phyloP scores from a whole-genome alignment of 139 green algal genomes.

The Chlamydomonas incerta region DNA sequence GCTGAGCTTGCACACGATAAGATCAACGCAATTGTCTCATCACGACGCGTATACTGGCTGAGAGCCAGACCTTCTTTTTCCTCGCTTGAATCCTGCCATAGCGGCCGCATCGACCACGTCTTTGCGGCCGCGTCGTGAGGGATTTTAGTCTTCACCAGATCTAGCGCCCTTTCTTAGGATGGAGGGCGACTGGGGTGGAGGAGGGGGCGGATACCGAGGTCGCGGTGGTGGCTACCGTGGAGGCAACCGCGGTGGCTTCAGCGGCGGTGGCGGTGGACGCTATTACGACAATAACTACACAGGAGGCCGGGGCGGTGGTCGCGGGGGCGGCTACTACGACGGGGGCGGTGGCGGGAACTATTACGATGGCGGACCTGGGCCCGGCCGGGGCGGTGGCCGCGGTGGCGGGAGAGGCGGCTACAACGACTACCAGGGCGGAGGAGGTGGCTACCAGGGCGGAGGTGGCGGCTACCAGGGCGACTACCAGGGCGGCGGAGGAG shows the following conservation, averaged over 20 bases:
- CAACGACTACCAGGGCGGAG: slow-evolving; percentile 32
- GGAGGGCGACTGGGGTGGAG: not conserved
- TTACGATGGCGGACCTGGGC: not conserved
- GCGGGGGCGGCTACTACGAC: slow-evolving; percentile 13
- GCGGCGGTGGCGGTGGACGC: slow-evolving; percentile 20
- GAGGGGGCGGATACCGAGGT: slow-evolving; percentile 4
- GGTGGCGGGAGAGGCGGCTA: not conserved
- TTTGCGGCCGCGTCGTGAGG: slow-evolving; percentile 29
- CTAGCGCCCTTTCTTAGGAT: not conserved
- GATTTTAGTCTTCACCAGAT: not conserved
- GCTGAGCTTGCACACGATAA: too few relatives aligned
- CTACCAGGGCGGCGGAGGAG: slow-evolving; percentile 31
- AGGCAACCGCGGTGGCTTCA: not conserved
- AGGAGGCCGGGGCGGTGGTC: not conserved
- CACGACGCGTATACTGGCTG: not conserved
- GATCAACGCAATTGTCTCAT: not conserved
- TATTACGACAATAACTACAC: slow-evolving; percentile 6
- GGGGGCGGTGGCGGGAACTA: not conserved
- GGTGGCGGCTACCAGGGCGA: not conserved
- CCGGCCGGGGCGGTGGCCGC: not conserved
- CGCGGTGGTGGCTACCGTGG: not conserved
- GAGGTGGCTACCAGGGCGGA: not conserved
- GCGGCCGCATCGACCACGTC: slow-evolving; percentile 20
- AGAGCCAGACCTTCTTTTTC: not conserved
- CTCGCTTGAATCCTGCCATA: not conserved